Percentiles rank a stretch among this genome's conserved stretches.
These are phyloP conservation scores for Boeremia exigua DNA, from an alignment of 2,329 filamentous ascomycete genomes.

Conservation along the genomic window DNA sequence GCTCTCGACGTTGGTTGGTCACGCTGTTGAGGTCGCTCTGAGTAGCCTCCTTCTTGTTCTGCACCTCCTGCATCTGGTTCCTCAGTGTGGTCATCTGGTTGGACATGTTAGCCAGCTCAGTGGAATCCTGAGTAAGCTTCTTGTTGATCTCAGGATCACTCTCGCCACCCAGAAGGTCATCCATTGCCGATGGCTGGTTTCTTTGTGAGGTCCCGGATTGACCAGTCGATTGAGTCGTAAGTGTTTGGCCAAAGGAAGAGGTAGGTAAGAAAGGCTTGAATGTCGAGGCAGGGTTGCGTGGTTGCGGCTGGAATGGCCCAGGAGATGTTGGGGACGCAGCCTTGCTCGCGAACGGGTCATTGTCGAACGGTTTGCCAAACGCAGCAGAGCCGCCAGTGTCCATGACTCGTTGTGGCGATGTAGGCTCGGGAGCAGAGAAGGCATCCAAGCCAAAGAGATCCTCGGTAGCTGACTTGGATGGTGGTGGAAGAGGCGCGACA, in stretches of 20 bases:
- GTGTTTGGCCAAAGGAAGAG: conserved; percentile 85
- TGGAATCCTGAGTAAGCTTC: conserved; percentile 85
- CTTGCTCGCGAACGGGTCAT: conserved; percentile 68
- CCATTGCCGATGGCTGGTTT: conserved; percentile 61
- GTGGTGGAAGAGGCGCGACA: conserved; percentile 38
- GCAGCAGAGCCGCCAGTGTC: conserved; percentile 74
- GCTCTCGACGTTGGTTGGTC: conserved; percentile 86
- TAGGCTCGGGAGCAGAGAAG: conserved; percentile 58
- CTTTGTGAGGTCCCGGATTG: conserved; percentile 55
- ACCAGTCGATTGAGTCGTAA: conserved; percentile 79
- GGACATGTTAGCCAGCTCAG: conserved; percentile 92
- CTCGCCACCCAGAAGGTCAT: conserved; percentile 84
- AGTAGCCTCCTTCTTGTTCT: conserved; percentile 76
- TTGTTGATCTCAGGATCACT: conserved; percentile 87
- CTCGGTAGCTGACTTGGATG: conserved; percentile 82
- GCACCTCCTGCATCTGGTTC: conserved; percentile 92
- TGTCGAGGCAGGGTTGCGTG: conserved; percentile 53
- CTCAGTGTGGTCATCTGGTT: conserved; percentile 92
- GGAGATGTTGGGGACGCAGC: conserved; percentile 62
- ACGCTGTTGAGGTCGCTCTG: conserved; percentile 84
- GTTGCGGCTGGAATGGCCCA: conserved; percentile 54
- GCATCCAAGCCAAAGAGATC: conserved; percentile 93
- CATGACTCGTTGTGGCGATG: conserved; percentile 66
- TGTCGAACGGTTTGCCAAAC: conserved; percentile 52
- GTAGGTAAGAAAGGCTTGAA: conserved; percentile 94